phyloP scores from a whole-genome alignment of 106 monocot species.

The Dendrobium chrysotoxum region DNA sequence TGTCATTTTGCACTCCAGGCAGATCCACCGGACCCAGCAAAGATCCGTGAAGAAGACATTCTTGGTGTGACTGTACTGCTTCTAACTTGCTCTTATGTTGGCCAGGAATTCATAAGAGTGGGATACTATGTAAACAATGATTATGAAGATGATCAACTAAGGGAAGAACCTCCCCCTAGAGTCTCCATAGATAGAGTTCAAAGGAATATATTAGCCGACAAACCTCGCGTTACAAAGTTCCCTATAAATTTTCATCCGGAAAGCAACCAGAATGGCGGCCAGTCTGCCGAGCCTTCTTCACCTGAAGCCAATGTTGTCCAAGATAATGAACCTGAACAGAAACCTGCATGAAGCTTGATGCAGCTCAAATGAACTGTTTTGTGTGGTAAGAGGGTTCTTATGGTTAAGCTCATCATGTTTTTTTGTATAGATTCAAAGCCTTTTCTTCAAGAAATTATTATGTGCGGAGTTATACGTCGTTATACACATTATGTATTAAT shows the following conservation, averaged over 20 bases:
- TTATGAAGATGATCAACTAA: slow-evolving; percentile 82
- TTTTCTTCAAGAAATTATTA: not conserved
- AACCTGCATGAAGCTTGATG: not conserved
- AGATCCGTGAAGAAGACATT: slow-evolving; percentile 92
- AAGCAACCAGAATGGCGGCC: slow-evolving; percentile 38
- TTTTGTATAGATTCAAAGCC: not conserved
- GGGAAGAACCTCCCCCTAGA: slow-evolving; percentile 67
- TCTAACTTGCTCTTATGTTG: slow-evolving; percentile 19
- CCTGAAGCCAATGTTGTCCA: not conserved
- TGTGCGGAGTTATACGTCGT: no score
- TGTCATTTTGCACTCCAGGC: slow-evolving; percentile 40
- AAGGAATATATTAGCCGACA: slow-evolving; percentile 86
- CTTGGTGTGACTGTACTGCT: slow-evolving; percentile 39
- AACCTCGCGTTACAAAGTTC: slow-evolving; percentile 90
- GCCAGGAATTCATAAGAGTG: slow-evolving; percentile 71
- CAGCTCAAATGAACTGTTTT: not conserved
- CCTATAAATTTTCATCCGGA: slow-evolving; percentile 96
- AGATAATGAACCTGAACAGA: not conserved
- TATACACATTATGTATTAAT: no score
- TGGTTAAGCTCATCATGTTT: not conserved
- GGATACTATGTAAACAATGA: slow-evolving; percentile 99
- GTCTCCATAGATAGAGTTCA: slow-evolving; percentile 75
- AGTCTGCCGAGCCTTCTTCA: slow-evolving; percentile 14
- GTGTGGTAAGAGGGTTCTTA: not conserved
- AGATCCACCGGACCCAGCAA: slow-evolving; percentile 84